Evolutionary conservation across 345 rosid species (phyloP).

Genomic region (Dovyalis caffra): DNA sequence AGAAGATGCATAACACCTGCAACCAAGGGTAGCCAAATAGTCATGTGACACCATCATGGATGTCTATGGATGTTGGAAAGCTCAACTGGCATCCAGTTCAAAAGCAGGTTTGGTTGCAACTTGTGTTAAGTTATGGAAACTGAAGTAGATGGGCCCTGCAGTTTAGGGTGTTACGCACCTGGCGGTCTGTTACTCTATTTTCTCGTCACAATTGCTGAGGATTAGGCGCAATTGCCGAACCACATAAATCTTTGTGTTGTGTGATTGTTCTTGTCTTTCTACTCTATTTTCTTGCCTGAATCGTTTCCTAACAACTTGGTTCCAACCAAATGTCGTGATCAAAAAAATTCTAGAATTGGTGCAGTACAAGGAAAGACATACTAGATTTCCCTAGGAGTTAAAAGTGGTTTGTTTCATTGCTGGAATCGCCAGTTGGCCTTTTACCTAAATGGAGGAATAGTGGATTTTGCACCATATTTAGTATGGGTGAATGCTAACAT

Average conservation of each 20-base stretch:
- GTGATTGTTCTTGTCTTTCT: too few relatives aligned
- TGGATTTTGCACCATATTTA: background rate
- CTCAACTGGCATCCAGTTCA: background rate
- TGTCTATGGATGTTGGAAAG: background rate
- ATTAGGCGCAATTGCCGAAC: too few relatives aligned
- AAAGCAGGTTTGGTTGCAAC: background rate
- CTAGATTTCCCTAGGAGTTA: background rate
- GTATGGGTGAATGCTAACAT: background rate
- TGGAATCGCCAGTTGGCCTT: background rate
- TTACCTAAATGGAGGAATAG: background rate
- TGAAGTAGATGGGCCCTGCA: too few relatives aligned
- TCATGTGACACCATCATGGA: background rate
- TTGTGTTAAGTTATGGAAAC: too few relatives aligned
- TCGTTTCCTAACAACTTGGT: too few relatives aligned
- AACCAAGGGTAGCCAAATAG: background rate
- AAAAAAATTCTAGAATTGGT: background rate
- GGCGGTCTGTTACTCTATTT: too few relatives aligned
- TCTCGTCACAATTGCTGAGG: too few relatives aligned
- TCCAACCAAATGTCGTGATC: background rate
- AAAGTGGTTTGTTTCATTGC: background rate
- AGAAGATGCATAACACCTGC: background rate
- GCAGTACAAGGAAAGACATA: background rate
- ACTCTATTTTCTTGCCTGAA: too few relatives aligned
- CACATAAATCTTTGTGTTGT: too few relatives aligned
- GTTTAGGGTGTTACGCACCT: too few relatives aligned